Evolutionary conservation across 306 rosid species (phyloP).

Genomic region (Chamaecrista fasciculata): DNA sequence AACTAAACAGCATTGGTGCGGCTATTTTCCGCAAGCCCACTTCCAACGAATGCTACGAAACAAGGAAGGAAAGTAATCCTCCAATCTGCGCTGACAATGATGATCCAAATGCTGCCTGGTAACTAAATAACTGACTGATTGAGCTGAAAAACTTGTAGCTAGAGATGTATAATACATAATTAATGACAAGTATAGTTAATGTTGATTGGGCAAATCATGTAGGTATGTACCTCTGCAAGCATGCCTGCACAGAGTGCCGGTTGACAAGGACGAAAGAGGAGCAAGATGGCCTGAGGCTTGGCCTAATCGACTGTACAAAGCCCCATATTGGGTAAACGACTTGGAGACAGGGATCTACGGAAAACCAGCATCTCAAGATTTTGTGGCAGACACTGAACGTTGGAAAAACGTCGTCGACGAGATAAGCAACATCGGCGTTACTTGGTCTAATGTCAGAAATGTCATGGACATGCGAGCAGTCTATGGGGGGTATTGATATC

Average conservation of each 20-base stretch:
- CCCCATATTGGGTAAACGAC: slow-evolving; percentile 86
- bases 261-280: slow-evolving; percentile 55
- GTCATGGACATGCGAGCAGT: slow-evolving; percentile 94
- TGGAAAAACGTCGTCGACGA: slow-evolving; percentile 71
- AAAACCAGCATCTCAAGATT: slow-evolving; percentile 85
- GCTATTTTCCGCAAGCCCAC: slow-evolving; percentile 82
- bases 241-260: slow-evolving; percentile 76
- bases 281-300: slow-evolving; percentile 70
- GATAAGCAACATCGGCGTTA: slow-evolving; percentile 66
- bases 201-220: slow-evolving; percentile 11
- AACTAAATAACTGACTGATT: slow-evolving; percentile 38
- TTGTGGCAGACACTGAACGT: slow-evolving; percentile 65
- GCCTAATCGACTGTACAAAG: slow-evolving; percentile 62
- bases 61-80: slow-evolving; percentile 63
- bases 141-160: background rate
- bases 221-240: slow-evolving; percentile 90
- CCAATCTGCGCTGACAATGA: slow-evolving; percentile 75
- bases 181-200: background rate
- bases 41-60: slow-evolving; percentile 69
- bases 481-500: slow-evolving; percentile 81
- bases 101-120: slow-evolving; percentile 96
- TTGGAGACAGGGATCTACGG: slow-evolving; percentile 81
- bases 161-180: background rate
- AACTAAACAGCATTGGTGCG: slow-evolving; percentile 56
- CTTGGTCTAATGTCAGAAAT: slow-evolving; percentile 76